phyloP scores from a whole-genome alignment of 2,329 filamentous ascomycete species.

The Botrytis elliptica region DNA sequence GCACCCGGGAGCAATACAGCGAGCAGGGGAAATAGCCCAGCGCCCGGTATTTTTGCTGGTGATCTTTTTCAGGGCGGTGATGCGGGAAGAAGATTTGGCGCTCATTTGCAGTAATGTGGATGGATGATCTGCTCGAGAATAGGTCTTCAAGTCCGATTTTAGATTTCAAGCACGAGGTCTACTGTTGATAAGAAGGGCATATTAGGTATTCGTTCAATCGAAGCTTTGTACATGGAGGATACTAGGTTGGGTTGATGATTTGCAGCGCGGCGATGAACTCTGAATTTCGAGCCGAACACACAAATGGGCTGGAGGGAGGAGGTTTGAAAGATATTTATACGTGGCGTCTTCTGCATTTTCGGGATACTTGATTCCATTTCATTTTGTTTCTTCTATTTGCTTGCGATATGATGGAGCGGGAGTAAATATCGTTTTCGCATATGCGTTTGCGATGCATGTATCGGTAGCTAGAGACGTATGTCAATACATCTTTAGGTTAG shows the following conservation, averaged over 20 bases:
- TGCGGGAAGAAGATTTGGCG: conserved; percentile 11
- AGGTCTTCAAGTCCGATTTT: neutral
- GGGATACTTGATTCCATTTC: neutral
- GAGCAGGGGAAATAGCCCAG: conserved; percentile 34
- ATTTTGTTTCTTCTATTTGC: neutral
- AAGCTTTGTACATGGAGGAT: neutral
- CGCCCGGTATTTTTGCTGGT: conserved; percentile 24
- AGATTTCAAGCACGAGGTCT: neutral
- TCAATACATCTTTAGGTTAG: neutral
- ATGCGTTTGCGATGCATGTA: neutral
- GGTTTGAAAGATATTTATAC: neutral
- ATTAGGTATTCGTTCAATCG: neutral
- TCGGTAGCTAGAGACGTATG: neutral
- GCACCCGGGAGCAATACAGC: conserved; percentile 19
- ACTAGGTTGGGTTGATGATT: neutral
- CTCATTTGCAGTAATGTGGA: conserved; percentile 8
- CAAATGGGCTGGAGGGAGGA: neutral
- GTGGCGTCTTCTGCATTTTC: neutral
- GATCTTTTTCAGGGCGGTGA: conserved; percentile 3
- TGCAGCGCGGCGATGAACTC: neutral
- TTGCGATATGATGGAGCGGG: neutral
- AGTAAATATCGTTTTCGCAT: neutral
- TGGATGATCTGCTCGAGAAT: neutral
- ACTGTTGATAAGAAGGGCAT: neutral
- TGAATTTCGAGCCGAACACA: neutral